Evolutionary conservation across 192 early-diverging fungal species (phyloP).

Genomic region (Chytriomyces confervae): DNA sequence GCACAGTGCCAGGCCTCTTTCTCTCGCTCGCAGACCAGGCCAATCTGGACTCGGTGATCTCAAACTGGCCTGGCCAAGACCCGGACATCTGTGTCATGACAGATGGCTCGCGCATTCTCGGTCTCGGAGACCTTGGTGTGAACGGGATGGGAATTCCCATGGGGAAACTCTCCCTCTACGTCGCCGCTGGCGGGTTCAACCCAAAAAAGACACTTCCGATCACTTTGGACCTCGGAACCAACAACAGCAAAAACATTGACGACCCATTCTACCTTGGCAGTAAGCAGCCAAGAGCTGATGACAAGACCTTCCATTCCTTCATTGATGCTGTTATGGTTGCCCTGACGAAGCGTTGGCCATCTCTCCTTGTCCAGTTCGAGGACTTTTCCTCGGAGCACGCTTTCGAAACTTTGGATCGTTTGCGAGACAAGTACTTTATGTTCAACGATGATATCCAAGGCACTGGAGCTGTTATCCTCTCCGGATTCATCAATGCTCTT

Average conservation of each 20-base stretch:
- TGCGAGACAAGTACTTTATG: constrained; percentile 75
- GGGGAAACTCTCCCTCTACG: constrained; percentile 92
- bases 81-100: constrained; percentile 91
- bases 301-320: constrained; percentile 75
- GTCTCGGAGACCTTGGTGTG: constrained; percentile 92
- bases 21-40: constrained; percentile 77
- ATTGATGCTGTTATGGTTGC: constrained; percentile 82
- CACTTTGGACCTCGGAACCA: constrained; percentile 89
- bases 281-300: constrained; percentile 66
- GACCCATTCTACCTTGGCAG: constrained; percentile 91
- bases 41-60: constrained; percentile 77
- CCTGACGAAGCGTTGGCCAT: constrained; percentile 73
- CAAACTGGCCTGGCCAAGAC: constrained; percentile 70
- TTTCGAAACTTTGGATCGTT: constrained; percentile 81
- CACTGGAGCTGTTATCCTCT: constrained; percentile 91
- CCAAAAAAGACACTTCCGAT: constrained; percentile 88
- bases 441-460: constrained; percentile 98
- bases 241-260: constrained; percentile 78
- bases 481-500: constrained; percentile 86
- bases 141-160: constrained; percentile 96
- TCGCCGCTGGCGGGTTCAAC: constrained; percentile 72
- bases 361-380: constrained; percentile 93
- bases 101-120: constrained; percentile 92
- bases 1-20: constrained; percentile 79
- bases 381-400: constrained; percentile 95